These are phyloP conservation scores for Didymella keratinophila DNA, from an alignment of 2,329 filamentous ascomycete genomes.

Conservation along the genomic window DNA sequence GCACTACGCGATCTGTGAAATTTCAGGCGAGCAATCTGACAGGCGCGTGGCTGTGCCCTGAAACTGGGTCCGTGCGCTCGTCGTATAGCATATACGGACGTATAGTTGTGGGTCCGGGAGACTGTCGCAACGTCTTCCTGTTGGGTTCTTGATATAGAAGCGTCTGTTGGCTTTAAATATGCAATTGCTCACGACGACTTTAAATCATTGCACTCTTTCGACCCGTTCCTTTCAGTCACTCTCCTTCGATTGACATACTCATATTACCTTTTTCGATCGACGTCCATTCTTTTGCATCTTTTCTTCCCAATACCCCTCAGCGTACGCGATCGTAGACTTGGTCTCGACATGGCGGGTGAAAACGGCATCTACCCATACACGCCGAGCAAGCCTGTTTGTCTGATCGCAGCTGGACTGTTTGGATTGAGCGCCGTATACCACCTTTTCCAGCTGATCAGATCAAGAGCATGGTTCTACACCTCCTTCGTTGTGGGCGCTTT, in stretches of 20 bases:
- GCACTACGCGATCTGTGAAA: not conserved
- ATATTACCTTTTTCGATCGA: not conserved
- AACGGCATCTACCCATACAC: constrained; percentile 30
- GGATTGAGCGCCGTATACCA: constrained; percentile 30
- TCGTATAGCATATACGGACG: constrained; percentile 22
- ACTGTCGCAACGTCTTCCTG: constrained; percentile 1
- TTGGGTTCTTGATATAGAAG: not conserved
- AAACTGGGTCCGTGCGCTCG: constrained; percentile 14
- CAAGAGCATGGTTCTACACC: constrained; percentile 36
- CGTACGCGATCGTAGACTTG: too few species aligned
- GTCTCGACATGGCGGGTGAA: constrained; percentile 20
- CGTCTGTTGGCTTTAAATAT: constrained; percentile 8
- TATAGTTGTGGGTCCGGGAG: constrained; percentile 9
- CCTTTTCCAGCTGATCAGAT: constrained; percentile 27
- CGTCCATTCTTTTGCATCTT: not conserved
- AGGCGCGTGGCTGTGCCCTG: constrained; percentile 14
- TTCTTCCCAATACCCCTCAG: not conserved
- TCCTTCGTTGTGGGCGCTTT: constrained; percentile 29
- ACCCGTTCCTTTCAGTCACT: not conserved
- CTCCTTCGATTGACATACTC: not conserved
- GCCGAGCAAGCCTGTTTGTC: constrained; percentile 22
- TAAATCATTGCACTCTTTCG: not conserved
- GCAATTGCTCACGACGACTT: not conserved
- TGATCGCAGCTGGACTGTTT: constrained; percentile 26
- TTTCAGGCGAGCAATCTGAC: not conserved